These are phyloP conservation scores for Aspergillus kassunensis DNA, from an alignment of 495 filamentous ascomycete genomes.

Conservation along the genomic window DNA sequence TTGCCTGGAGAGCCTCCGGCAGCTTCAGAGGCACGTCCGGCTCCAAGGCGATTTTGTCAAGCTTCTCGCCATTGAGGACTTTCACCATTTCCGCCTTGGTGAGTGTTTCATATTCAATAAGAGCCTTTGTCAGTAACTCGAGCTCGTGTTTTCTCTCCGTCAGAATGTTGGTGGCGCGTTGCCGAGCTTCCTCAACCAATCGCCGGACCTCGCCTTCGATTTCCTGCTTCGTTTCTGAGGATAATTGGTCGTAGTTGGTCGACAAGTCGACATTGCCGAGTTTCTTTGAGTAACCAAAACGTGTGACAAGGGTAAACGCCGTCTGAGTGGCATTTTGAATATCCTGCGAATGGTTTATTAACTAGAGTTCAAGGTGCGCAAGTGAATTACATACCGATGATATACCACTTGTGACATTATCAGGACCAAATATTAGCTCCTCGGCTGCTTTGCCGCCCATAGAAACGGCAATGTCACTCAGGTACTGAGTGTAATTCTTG, in stretches of 20 bases:
- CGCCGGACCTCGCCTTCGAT: conserved; percentile 85
- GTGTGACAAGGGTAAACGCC: conserved; percentile 81
- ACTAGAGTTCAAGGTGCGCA: background rate
- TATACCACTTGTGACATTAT: conserved; percentile 82
- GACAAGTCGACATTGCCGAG: conserved; percentile 87
- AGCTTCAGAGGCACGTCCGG: conserved; percentile 51
- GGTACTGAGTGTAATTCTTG: conserved; percentile 60
- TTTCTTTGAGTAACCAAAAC: conserved; percentile 80
- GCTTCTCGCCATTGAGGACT: conserved; percentile 78
- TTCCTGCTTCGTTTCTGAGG: conserved; percentile 73
- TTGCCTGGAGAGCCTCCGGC: conserved; percentile 41
- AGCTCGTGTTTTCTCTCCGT: conserved; percentile 71
- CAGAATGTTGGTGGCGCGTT: conserved; percentile 69
- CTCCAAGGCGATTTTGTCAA: conserved; percentile 53
- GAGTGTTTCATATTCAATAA: conserved; percentile 92
- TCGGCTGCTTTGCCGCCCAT: conserved; percentile 95
- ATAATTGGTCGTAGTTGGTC: conserved; percentile 73
- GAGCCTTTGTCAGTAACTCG: conserved; percentile 77
- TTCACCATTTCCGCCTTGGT: conserved; percentile 84
- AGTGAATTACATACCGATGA: conserved; percentile 55
- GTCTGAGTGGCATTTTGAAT: conserved; percentile 72
- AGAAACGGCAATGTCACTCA: conserved; percentile 72
- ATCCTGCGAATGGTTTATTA: conserved; percentile 53
- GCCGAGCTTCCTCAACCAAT: conserved; percentile 75
- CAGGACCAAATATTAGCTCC: conserved; percentile 82